Evolutionary conservation across 1,284 basidiomycete genomes (phyloP).

Genomic region (Vanrija sp.): DNA sequence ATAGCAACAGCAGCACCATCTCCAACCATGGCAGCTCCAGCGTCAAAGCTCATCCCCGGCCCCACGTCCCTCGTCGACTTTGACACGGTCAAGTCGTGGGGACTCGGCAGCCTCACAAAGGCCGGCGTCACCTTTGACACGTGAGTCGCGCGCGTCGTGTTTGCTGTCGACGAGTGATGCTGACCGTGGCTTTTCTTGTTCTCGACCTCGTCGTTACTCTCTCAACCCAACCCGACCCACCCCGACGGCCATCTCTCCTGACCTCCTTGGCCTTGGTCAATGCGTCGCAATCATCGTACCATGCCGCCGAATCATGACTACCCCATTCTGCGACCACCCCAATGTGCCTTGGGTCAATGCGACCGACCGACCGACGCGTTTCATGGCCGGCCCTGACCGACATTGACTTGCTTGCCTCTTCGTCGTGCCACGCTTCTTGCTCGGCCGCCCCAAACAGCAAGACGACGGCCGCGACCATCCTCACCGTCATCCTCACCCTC

Average conservation of each 20-base stretch:
- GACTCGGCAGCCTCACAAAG: conserved; percentile 38
- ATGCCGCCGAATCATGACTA: background rate
- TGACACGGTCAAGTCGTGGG: conserved; percentile 35
- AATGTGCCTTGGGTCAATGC: background rate
- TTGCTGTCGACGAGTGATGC: too few species aligned
- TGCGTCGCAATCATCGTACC: background rate
- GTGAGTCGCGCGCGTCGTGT: conserved; percentile 13
- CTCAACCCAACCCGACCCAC: too few species aligned
- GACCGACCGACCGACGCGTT: too few species aligned
- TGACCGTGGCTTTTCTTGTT: too few species aligned
- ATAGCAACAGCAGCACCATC: background rate
- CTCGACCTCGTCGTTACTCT: too few species aligned
- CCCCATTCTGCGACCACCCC: background rate
- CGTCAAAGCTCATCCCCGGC: conserved; percentile 38
- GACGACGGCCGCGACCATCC: conserved; percentile 42
- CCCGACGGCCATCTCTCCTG: too few species aligned
- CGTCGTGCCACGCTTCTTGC: background rate
- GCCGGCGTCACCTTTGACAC: conserved; percentile 40
- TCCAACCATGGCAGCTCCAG: conserved; percentile 10
- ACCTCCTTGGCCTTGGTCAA: too few species aligned
- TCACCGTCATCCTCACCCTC: conserved; percentile 44
- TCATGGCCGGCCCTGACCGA: background rate
- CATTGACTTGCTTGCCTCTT: background rate
- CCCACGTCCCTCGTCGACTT: conserved; percentile 40
- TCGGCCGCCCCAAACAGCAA: conserved; percentile 25